Evolutionary conservation across 495 filamentous ascomycete genomes (phyloP), one percentile per base, ranked within the genome.

Genomic region (Arthonia radiata): DNA sequence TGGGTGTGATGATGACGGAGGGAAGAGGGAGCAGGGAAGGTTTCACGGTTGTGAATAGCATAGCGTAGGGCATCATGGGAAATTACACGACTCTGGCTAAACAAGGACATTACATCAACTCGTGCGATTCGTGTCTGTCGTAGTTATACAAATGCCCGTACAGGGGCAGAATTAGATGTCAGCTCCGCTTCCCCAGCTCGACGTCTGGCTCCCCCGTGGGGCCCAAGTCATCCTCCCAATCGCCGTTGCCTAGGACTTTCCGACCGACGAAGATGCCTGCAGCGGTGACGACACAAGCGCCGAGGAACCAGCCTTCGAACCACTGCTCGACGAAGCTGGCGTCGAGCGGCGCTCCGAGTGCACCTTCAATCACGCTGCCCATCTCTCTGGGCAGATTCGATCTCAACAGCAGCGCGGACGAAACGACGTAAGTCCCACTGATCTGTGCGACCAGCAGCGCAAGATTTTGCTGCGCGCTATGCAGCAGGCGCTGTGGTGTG

Each of bases 281-380:
- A 11, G 56, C 64, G 10, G 77, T 81, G 10, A 55, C 40, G 0
- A 46, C 52, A 25, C 63, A 67, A 4, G 66, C 66, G 3, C 59
- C 36, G 15, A 81, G 43, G 37, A 83, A 86, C 67, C 76, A 75
- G 13, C 61, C 63, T 39, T 82, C 77, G 41, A 83, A 86, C 77
- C 76, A 83, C n/a, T 64, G 48, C 35, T 81, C 77, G n/a, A 75
- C 71, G 33, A 80, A 77, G 8, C 41, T 48, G 5, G 64, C 59
- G 39, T 76, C 67, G 5, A 80, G 52, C 4, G 56, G 54, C 6
- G 67, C 69, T 17, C 67, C 68, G 17, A 83, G 48, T n/a, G 66
- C 71, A 31, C 73, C 71, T 3, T 61, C 60, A 3, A 80, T 71
- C 3, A 68, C 67, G 17, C 61, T 57, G 11, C 74, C 62, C 36